Conservation (phyloP, 495 filamentous ascomycete species). For the Penicillium herquei region DNA sequence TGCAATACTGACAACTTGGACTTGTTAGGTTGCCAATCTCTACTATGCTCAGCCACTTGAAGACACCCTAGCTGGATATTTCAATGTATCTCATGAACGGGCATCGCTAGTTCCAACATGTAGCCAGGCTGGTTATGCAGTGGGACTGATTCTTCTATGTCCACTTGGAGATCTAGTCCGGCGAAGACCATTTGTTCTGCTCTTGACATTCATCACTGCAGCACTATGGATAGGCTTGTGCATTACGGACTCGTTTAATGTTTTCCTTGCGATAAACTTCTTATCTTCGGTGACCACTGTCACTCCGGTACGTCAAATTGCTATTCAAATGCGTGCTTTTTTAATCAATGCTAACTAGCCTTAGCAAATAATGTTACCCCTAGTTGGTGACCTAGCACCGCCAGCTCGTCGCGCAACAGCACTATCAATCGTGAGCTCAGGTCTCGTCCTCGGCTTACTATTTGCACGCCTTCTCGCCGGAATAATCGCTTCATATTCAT, state of each 20-base stretch:
- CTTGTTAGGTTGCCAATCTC: constrained; percentile 56
- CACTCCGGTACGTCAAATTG: constrained; percentile 52
- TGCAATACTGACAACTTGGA: neutral
- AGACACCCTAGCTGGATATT: constrained; percentile 60
- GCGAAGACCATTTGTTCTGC: constrained; percentile 67
- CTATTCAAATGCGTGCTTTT: neutral
- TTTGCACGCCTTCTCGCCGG: constrained; percentile 76
- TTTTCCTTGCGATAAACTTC: constrained; percentile 69
- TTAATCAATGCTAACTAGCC: neutral
- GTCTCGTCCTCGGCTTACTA: constrained; percentile 73
- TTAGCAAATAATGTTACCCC: constrained; percentile 74
- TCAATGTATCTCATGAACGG: constrained; percentile 56
- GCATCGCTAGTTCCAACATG: constrained; percentile 68
- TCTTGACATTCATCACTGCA: constrained; percentile 64
- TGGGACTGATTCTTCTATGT: constrained; percentile 71
- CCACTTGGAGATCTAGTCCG: constrained; percentile 74
- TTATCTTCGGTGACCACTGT: constrained; percentile 73
- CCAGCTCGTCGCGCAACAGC: constrained; percentile 64
- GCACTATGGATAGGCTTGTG: constrained; percentile 68
- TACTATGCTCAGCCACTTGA: constrained; percentile 73
- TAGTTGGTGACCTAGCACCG: constrained; percentile 80
- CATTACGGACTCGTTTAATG: constrained; percentile 60
- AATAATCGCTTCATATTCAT: constrained; percentile 65
- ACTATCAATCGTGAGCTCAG: constrained; percentile 71
- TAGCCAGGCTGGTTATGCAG: constrained; percentile 79